phyloP scores from a whole-genome alignment of 2,329 filamentous ascomycete genomes.

The Curvularia spicifera region DNA sequence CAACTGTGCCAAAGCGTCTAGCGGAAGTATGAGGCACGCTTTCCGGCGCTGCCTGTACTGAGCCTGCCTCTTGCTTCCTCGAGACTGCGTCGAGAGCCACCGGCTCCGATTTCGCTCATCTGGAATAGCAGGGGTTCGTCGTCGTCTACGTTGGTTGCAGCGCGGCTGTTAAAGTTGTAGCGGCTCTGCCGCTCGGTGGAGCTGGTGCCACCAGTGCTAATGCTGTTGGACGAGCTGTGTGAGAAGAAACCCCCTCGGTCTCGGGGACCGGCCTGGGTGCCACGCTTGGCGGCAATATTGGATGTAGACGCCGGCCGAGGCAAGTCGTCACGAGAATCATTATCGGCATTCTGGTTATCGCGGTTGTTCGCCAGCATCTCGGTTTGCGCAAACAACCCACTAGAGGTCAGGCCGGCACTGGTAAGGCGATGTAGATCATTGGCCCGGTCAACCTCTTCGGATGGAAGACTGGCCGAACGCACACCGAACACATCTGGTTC shows the following conservation, averaged over 20 bases:
- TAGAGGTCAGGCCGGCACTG: constrained; percentile 65
- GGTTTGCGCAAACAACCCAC: constrained; percentile 62
- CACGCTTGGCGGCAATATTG: constrained; percentile 38
- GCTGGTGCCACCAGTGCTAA: constrained; percentile 43
- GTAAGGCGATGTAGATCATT: constrained; percentile 39
- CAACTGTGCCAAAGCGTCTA: not conserved
- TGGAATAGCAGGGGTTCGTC: constrained; percentile 76
- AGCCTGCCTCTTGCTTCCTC: constrained; percentile 46
- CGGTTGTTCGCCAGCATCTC: constrained; percentile 40
- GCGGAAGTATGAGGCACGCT: constrained; percentile 34
- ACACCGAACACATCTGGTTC: constrained; percentile 67
- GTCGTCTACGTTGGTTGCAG: constrained; percentile 56
- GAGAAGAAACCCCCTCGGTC: constrained; percentile 43
- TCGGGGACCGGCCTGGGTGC: constrained; percentile 31
- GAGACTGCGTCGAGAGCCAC: constrained; percentile 45
- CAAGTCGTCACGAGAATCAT: constrained; percentile 38
- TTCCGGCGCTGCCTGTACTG: constrained; percentile 34
- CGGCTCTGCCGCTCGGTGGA: constrained; percentile 47
- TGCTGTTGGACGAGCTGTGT: constrained; percentile 39
- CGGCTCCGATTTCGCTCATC: constrained; percentile 70
- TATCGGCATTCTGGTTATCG: constrained; percentile 27
- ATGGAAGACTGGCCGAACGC: constrained; percentile 71
- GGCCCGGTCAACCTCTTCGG: constrained; percentile 61
- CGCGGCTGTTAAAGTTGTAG: constrained; percentile 55
- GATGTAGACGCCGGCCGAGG: constrained; percentile 38